Evolutionary conservation across 768 basidiomycete species (phyloP), one percentile per base, ranked within the genome.

Genomic region (Lentinula detonsa): DNA sequence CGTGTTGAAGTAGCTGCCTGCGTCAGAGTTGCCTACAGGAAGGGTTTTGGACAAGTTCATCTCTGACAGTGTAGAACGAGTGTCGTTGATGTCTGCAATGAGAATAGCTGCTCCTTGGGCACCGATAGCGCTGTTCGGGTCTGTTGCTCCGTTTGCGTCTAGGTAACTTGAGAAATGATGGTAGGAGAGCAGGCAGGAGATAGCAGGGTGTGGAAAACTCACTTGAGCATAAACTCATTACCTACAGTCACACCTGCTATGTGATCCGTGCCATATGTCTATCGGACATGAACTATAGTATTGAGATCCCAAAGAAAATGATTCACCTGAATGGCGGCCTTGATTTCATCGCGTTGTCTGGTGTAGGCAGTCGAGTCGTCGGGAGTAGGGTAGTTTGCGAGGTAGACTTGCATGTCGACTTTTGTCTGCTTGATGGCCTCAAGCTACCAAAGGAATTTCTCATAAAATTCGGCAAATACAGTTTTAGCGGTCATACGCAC

Each of bases 341-440:
- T 73, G 60, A 95, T 83, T n/a, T 74, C 72, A 62, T 82, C 80
- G 21, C 82, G 82, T 72, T 99, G 96, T 42, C 89, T 83, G 0
- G 71, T 55, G 70, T 95, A 97, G 3, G 91, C 87, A 0, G 81
- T 76, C 23, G 80, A 76, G 42, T 85, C 81, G 73, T 93, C 90
- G 4, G 80, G 69, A 10, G 81, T 66, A 21, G 79, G 78, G 69
- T 90, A 93, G 68, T 86, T 91, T 31, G 85, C 91, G 21, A 92
- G 78, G 71, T 77, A 94, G 5, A 95, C 90, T 4, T 73, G 78
- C 84, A 97, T 82, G 72, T 96, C 78, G 42, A 93, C 90, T 73
- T 95, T 91, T 39, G 95, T 97, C 62, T 85, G 86, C 67, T 87
- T 81, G 66, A 99, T 94, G 16, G 95, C 96, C 65, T 95, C 90